Conservation (phyloP, 257 asterid species). For the Solanum appendiculatum region DNA sequence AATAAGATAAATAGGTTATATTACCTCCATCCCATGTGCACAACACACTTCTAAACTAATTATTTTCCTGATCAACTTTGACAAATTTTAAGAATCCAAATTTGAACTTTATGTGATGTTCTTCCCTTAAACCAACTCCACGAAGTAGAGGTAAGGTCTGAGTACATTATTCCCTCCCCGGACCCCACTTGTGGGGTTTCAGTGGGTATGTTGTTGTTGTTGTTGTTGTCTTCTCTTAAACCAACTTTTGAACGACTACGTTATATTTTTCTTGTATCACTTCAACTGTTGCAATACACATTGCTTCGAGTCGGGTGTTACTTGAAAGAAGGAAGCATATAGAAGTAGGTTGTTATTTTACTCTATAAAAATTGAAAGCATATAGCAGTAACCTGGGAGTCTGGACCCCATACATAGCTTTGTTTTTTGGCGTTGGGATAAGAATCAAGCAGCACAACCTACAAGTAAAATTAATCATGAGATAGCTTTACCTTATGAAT, state of each 20-base stretch:
- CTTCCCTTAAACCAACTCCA: background rate
- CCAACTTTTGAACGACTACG: background rate
- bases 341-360: background rate
- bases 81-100: background rate
- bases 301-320: background rate
- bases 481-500: background rate
- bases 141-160: background rate
- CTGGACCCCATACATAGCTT: background rate
- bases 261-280: background rate
- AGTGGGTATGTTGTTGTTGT: background rate
- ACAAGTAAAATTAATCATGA: background rate
- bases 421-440: background rate
- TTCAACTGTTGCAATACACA: background rate
- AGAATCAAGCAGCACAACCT: background rate
- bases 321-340: background rate
- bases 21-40: background rate
- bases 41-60: background rate
- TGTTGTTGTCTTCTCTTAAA: background rate
- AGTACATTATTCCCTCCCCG: background rate
- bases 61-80: background rate
- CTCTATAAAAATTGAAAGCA: background rate
- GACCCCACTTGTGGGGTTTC: background rate
- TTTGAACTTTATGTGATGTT: background rate
- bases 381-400: background rate
- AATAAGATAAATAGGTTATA: background rate